A percentile compares a stretch with the other conserved stretches of the same genome.
Conservation (phyloP, 2,329 filamentous ascomycete species). For the Trichoderma sp. region DNA sequence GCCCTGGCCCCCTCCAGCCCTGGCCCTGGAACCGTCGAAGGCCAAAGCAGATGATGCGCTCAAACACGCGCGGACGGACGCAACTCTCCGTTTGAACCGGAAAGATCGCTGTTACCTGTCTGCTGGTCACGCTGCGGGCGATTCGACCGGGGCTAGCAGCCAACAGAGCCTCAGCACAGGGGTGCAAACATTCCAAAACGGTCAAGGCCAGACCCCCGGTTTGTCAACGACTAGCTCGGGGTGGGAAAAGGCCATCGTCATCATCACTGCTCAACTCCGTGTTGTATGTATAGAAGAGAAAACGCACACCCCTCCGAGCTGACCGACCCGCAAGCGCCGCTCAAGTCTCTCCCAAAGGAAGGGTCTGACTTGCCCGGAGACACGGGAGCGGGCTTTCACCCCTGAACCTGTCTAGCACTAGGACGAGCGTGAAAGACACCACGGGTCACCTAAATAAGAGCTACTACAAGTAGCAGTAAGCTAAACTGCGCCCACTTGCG, state of each 20-base stretch:
- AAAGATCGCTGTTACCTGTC: not conserved
- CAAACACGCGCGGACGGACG: slow-evolving; percentile 1
- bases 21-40: not conserved
- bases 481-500: not conserved
- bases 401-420: slow-evolving; percentile 9
- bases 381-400: slow-evolving; percentile 16
- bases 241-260: not conserved
- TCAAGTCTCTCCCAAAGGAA: not conserved
- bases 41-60: not conserved
- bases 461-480: not conserved
- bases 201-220: not conserved
- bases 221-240: not conserved
- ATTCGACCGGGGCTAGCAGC: slow-evolving; percentile 1
- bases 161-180: slow-evolving; percentile 6
- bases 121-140: slow-evolving; percentile 7
- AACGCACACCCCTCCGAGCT: not conserved
- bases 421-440: not conserved
- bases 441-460: slow-evolving; percentile 1
- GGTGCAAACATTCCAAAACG: slow-evolving; percentile 1
- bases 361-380: slow-evolving; percentile 15
- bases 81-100: not conserved
- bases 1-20: not conserved
- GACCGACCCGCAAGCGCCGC: slow-evolving; percentile 13
- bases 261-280: not conserved
- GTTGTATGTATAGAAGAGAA: not conserved